These are phyloP conservation scores for Pseudoscleropodium purum DNA, from an alignment of 225 moss, liverwort and hornwort genomes.

Conservation along the genomic window DNA sequence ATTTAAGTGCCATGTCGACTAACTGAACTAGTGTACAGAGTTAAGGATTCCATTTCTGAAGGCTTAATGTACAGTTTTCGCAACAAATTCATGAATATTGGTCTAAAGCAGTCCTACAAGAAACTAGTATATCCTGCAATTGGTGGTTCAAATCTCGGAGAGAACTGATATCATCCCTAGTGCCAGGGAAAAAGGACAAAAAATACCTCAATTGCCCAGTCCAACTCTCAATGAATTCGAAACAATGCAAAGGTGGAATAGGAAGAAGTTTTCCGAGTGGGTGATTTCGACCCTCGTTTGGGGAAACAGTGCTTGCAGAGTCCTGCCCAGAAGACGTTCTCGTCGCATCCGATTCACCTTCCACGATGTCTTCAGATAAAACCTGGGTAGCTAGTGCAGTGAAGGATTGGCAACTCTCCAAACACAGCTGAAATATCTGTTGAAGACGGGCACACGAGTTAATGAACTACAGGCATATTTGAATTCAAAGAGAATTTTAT, in stretches of 20 bases:
- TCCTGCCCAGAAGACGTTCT: background rate
- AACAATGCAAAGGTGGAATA: slow-evolving; percentile 48
- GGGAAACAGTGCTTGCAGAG: background rate
- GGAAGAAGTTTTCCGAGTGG: slow-evolving; percentile 26
- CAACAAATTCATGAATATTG: slow-evolving; percentile 21
- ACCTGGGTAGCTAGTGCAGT: slow-evolving; percentile 24
- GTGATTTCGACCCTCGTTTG: background rate
- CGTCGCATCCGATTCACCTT: slow-evolving; percentile 6
- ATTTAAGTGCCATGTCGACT: background rate
- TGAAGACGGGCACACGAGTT: background rate
- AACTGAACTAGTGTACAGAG: slow-evolving; percentile 12
- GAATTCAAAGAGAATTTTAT: background rate
- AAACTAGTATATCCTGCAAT: slow-evolving; percentile 55
- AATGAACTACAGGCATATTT: background rate
- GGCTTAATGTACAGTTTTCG: slow-evolving; percentile 18
- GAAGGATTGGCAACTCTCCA: slow-evolving; percentile 62
- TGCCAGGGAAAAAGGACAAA: slow-evolving; percentile 77
- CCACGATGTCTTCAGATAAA: slow-evolving; percentile 8
- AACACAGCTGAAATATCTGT: slow-evolving; percentile 83
- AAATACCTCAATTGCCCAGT: slow-evolving; percentile 85
- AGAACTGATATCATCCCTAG: slow-evolving; percentile 70
- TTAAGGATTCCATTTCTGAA: background rate
- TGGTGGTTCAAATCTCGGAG: slow-evolving; percentile 71
- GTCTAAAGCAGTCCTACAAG: slow-evolving; percentile 49
- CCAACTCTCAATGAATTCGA: slow-evolving; percentile 78